Evolutionary conservation across 2,329 filamentous ascomycete species (phyloP), one percentile per base, ranked within the genome.

Genomic region (Exophiala calicioides): DNA sequence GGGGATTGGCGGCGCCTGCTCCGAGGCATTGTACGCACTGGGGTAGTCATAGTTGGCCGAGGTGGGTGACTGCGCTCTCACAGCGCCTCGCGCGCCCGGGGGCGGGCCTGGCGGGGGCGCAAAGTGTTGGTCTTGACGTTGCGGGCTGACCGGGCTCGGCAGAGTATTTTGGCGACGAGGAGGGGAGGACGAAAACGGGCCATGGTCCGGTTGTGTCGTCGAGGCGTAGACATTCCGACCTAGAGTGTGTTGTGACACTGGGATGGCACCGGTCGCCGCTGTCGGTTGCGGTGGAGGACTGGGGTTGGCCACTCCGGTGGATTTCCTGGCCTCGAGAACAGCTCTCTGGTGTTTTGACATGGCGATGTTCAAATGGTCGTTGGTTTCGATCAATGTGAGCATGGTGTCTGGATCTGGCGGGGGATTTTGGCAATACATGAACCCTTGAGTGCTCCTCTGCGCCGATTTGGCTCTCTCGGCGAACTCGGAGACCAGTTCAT

Each of bases 401-500:
- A 97, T 89, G 1, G 91, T 97, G 58, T 95, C 86, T 61, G 95
- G 91, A 66, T 97, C 93, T 0, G 91, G 90, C 1, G 80, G 65
- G 0, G 91, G 90, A 63, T 88, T 80, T 46, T 86, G 83, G 35
- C 84, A 81, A 31, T 83, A 77, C 75, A 97, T 95, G 69, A 94
- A 97, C 23, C 77, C 76, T 62, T 96, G 90, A 58, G 97, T 82
- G 62, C 86, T 88, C 43, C 84, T 79, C 41, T 87, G 85, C 3
- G 91, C 91, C 44, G 82, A 80, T 54, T 85, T 82, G 63, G 91
- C 97, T 18, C 93, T 84, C 58, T 93, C 85, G 36, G 85, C 82
- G 64, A 98, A 97, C 70, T 98, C 93, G 63, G 85, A 86, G 65
- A 96, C 84, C 41, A 98, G 77, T n/a, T 96, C 91, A 62, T 94